A percentile compares a stretch with the other conserved stretches of the same genome.
phyloP scores from a whole-genome alignment of 345 rosid species.

The Syzygium oleosum region DNA sequence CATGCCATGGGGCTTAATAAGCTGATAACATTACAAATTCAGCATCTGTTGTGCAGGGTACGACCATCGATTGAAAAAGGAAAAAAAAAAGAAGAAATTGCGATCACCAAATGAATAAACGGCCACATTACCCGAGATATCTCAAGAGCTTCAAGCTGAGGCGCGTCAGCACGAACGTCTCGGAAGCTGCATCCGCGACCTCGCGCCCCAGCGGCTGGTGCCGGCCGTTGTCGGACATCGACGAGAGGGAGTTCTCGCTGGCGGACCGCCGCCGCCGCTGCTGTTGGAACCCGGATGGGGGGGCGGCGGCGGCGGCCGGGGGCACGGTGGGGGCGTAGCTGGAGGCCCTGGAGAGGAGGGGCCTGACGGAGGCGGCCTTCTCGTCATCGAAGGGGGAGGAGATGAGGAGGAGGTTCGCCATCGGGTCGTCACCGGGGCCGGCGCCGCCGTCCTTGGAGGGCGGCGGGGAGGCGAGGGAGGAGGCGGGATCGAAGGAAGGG shows the following conservation, averaged over 20 bases:
- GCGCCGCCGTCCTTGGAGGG: background rate
- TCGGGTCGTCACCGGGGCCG: constrained; percentile 25
- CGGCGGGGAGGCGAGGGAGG: background rate
- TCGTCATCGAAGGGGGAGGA: constrained; percentile 43
- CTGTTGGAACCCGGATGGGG: constrained; percentile 18
- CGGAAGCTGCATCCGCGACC: constrained; percentile 55
- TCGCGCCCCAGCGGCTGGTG: constrained; percentile 32
- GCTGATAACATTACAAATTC: background rate
- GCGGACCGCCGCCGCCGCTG: constrained; percentile 51
- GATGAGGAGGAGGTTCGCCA: constrained; percentile 32
- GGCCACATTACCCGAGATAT: constrained; percentile 56
- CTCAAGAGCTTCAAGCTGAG: constrained; percentile 53
- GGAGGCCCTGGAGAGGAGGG: constrained; percentile 46
- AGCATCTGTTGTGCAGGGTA: background rate
- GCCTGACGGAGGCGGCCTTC: constrained; percentile 20
- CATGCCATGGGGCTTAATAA: background rate
- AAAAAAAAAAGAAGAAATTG: background rate
- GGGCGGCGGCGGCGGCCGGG: background rate
- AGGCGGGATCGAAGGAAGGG: background rate
- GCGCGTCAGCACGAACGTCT: constrained; percentile 58
- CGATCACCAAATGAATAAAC: background rate
- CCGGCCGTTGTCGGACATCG: constrained; percentile 20
- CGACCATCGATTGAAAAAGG: background rate
- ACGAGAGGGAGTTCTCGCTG: constrained; percentile 50
- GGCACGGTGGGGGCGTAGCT: constrained; percentile 24